Evolutionary conservation across 257 asterid species (phyloP).

Genomic region (Knoxia roxburghii): DNA sequence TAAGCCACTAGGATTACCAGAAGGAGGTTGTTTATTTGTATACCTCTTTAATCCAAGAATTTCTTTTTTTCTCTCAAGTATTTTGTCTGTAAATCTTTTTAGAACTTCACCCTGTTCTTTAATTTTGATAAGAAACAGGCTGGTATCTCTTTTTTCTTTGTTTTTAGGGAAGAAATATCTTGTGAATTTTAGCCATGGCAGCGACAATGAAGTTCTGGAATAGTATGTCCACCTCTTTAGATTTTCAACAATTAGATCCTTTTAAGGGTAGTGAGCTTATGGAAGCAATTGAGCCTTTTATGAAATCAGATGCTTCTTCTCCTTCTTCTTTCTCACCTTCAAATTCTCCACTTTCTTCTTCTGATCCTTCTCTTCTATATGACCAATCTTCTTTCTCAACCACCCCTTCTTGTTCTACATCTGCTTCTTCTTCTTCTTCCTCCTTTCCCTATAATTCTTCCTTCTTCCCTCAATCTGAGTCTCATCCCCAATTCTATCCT

Average conservation of each 20-base stretch:
- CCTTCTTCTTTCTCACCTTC: constrained; percentile 14
- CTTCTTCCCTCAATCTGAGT: constrained; percentile 13
- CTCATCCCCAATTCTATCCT: constrained; percentile 24
- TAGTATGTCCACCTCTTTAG: constrained; percentile 29
- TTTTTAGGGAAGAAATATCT: constrained; percentile 1
- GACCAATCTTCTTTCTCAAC: constrained; percentile 13
- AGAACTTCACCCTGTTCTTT: constrained; percentile 40
- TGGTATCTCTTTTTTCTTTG: not conserved
- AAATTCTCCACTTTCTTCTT: not conserved
- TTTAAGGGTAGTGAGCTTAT: constrained; percentile 69
- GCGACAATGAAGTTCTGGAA: constrained; percentile 75
- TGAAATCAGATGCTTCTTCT: constrained; percentile 59
- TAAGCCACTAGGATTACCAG: constrained; percentile 20
- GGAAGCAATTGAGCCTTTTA: constrained; percentile 98
- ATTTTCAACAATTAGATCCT: constrained; percentile 26
- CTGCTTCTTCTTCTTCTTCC: constrained; percentile 15
- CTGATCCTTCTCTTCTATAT: constrained; percentile 13
- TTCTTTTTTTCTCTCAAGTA: not conserved
- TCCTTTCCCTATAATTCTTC: constrained; percentile 29
- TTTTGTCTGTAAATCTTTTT: constrained; percentile 11
- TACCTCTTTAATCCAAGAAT: constrained; percentile 34
- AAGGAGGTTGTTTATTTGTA: constrained; percentile 62
- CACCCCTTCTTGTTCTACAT: not conserved
- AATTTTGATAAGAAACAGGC: constrained; percentile 66
- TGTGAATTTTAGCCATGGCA: constrained; percentile 38